Percentiles rank a stretch among this genome's conserved stretches.
phyloP scores from a whole-genome alignment of 179 eudicot genomes.

The Beta lomatogona region DNA sequence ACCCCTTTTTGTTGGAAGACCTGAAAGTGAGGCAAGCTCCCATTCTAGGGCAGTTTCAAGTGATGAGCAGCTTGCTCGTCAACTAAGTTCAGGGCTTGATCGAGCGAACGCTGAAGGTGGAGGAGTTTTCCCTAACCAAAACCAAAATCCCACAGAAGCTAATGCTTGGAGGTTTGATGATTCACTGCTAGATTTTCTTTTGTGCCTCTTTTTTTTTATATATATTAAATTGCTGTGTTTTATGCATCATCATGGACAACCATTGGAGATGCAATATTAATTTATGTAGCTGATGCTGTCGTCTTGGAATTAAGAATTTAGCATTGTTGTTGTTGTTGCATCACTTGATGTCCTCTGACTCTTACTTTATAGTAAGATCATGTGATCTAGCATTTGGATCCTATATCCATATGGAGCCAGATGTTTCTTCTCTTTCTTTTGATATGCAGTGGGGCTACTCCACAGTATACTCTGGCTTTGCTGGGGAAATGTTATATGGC shows the following conservation, averaged over 20 bases:
- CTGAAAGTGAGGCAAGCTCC: conserved; percentile 51
- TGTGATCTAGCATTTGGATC: conserved; percentile 5
- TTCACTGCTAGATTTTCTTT: neutral
- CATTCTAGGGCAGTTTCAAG: conserved; percentile 53
- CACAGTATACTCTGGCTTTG: neutral
- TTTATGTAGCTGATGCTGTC: no score
- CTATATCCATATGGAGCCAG: neutral
- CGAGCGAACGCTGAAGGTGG: conserved; percentile 48
- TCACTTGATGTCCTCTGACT: neutral
- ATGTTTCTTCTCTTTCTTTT: neutral
- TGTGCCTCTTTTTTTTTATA: neutral
- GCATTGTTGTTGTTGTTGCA: neutral
- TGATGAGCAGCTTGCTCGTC: conserved; percentile 97
- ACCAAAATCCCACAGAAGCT: conserved; percentile 53
- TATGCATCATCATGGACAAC: no score
- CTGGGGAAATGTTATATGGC: neutral
- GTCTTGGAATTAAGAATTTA: no score
- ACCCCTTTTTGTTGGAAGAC: conserved; percentile 78
- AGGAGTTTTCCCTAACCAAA: conserved; percentile 58
- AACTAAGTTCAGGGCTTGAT: conserved; percentile 71
- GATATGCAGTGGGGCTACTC: neutral
- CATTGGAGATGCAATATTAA: no score
- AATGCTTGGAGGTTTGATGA: conserved; percentile 70
- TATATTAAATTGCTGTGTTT: no score
- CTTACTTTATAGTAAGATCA: neutral